phyloP scores from a whole-genome alignment of 2,329 filamentous ascomycete species.

The Ophiostoma himal-ulmi region DNA sequence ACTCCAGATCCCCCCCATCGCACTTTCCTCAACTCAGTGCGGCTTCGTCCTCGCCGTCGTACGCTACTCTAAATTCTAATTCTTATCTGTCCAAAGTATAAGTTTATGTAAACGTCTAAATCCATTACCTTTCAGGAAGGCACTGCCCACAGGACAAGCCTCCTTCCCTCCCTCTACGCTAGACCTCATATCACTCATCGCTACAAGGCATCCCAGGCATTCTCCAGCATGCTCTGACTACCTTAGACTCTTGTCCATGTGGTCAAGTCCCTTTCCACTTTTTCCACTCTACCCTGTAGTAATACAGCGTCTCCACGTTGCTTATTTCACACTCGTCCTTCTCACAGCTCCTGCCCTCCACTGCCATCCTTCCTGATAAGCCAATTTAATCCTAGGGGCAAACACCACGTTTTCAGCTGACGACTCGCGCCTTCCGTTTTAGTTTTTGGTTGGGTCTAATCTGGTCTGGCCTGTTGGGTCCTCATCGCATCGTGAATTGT shows the following conservation, averaged over 20 bases:
- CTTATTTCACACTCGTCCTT: not conserved
- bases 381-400: constrained; percentile 13
- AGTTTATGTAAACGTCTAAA: not conserved
- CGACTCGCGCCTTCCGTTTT: constrained; percentile 1
- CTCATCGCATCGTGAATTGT: constrained; percentile 13
- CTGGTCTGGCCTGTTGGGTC: constrained; percentile 3
- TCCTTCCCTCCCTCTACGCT: not conserved
- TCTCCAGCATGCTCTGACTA: not conserved
- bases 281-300: constrained; percentile 1
- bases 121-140: not conserved
- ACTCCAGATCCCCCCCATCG: constrained; percentile 1
- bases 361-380: not conserved
- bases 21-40: not conserved
- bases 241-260: not conserved
- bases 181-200: not conserved
- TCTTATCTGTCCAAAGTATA: not conserved
- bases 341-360: not conserved
- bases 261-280: not conserved
- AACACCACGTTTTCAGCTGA: constrained; percentile 19
- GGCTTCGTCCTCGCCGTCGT: constrained; percentile 2
- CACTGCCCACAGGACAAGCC: not conserved
- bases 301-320: constrained; percentile 12
- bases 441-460: not conserved
- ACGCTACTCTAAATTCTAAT: not conserved
- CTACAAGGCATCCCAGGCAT: not conserved